A percentile compares a stretch with the other conserved stretches of the same genome.
phyloP scores from a whole-genome alignment of 2,329 filamentous ascomycete genomes.

The Monilinia aucupariae region DNA sequence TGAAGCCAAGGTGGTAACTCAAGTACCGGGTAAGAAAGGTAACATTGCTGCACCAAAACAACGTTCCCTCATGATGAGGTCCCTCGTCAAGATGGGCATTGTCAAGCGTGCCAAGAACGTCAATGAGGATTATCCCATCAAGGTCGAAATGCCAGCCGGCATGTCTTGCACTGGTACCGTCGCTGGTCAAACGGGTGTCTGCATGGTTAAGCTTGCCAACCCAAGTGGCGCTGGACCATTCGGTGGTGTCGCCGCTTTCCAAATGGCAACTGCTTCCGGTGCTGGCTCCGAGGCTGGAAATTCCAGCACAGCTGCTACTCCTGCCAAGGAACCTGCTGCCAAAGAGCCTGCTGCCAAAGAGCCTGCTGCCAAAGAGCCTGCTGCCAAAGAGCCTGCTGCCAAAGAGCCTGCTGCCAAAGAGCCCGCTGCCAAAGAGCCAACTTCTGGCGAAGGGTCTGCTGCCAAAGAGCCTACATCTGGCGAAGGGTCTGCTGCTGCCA shows the following conservation, averaged over 20 bases:
- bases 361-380: not conserved
- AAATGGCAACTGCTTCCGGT: slow-evolving; percentile 36
- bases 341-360: not conserved
- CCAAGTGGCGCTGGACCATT: slow-evolving; percentile 56
- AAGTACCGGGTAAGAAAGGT: slow-evolving; percentile 43
- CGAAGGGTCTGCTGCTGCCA: too few relatives aligned
- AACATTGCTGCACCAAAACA: slow-evolving; percentile 35
- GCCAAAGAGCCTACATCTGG: too few relatives aligned
- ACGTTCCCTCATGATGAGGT: slow-evolving; percentile 26
- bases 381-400: not conserved
- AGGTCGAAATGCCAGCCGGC: slow-evolving; percentile 40
- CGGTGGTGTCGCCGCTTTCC: slow-evolving; percentile 54
- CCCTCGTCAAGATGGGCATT: slow-evolving; percentile 30
- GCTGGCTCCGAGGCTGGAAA: slow-evolving; percentile 9
- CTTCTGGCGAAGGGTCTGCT: too few relatives aligned
- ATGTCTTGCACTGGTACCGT: slow-evolving; percentile 55
- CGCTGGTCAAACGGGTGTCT: slow-evolving; percentile 54
- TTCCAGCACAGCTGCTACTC: not conserved
- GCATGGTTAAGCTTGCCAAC: slow-evolving; percentile 60
- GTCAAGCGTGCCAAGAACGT: slow-evolving; percentile 34
- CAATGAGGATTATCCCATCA: slow-evolving; percentile 41
- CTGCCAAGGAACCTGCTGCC: not conserved
- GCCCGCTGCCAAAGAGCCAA: too few relatives aligned
- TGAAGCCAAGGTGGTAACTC: slow-evolving; percentile 49
- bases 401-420: not conserved